Base-by-base conservation (phyloP, 805 yeast species). In the Soucietia sequanensis region DNA sequence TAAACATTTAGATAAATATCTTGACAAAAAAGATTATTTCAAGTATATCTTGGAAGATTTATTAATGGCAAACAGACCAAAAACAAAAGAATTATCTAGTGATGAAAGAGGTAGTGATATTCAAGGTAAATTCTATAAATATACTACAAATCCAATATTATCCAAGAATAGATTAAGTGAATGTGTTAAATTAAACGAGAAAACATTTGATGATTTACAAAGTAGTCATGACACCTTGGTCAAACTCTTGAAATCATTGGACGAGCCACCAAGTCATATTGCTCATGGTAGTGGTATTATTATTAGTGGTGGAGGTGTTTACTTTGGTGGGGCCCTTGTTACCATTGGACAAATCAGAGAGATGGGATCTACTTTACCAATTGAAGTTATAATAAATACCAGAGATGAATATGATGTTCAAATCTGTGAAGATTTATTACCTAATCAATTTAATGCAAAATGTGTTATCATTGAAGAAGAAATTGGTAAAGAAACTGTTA, bases 371-470 rank as follows among this genome's bases (percentile, higher is more conserved):
- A 33, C 38, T 33, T 45, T 54, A 15, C 61, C 61, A 11, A 50
- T 56, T 17, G 61, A 56, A 38, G 42, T 55, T n/a, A 38, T 55
- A 23, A 48, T 74, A 10, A 73, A 76, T 9, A 40, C 54, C 4
- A 51, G 49, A 6, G 51, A 47, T 0, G 75, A 71, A 26, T 70
- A 68, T 42, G 42, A 48, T 19, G 27, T 25, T 10, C 71, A 70
- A 20, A 50, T 54, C 12, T 75, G 80, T 47, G 62, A 65, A 20
- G 46, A 44, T 2, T 38, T 68, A 1, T 43, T 70, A 12, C 76
- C 76, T 34, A 37, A 47, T 14, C 39, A 44, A 5, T 45, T 53
- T 35, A 52, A 56, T 29, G 52, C 56, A 23, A 38, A 36, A 27
- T 56, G 61, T 34, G 32, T 54, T 16, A 46, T 54, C 9, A 44